A percentile compares a stretch with the other conserved stretches of the same genome.
phyloP scores from a whole-genome alignment of 768 basidiomycete species.

The Podaxis rugospora region DNA sequence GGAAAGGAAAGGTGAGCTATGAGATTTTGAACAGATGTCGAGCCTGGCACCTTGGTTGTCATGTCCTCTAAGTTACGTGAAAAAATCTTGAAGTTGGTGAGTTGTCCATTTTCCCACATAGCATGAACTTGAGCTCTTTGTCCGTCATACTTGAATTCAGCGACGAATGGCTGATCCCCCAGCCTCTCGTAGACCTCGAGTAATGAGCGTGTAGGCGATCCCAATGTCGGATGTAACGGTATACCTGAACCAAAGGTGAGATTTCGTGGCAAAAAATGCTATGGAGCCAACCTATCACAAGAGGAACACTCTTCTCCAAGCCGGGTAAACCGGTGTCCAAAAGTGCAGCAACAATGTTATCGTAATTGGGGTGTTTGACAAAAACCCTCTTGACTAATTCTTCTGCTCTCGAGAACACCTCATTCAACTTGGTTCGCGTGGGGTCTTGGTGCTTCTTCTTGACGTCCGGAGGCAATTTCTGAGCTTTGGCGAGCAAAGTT shows the following conservation, averaged over 20 bases:
- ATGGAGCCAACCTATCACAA: constrained; percentile 59
- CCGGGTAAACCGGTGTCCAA: constrained; percentile 57
- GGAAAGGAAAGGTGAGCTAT: background rate
- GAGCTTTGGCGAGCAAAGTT: constrained; percentile 23
- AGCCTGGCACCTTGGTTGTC: constrained; percentile 66
- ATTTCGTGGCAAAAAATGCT: background rate
- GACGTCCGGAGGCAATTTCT: constrained; percentile 13
- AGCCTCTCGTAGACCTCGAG: constrained; percentile 78
- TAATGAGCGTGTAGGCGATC: constrained; percentile 81
- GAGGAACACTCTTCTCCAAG: constrained; percentile 54
- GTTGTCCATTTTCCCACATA: constrained; percentile 23
- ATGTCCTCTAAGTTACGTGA: constrained; percentile 90
- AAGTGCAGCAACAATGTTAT: constrained; percentile 59
- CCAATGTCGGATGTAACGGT: constrained; percentile 82
- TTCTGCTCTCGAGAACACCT: constrained; percentile 54
- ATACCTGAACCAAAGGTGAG: constrained; percentile 43
- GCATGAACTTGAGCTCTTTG: constrained; percentile 83
- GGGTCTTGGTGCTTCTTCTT: constrained; percentile 23
- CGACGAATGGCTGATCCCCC: constrained; percentile 62
- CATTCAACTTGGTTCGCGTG: constrained; percentile 30
- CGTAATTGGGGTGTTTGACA: constrained; percentile 74
- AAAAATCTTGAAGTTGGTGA: constrained; percentile 58
- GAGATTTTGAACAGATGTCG: background rate
- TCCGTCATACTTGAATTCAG: constrained; percentile 92
- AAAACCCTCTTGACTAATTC: constrained; percentile 66